Base-by-base conservation (phyloP, 2,329 filamentous ascomycete species). In the Samsoniella hepiali region DNA sequence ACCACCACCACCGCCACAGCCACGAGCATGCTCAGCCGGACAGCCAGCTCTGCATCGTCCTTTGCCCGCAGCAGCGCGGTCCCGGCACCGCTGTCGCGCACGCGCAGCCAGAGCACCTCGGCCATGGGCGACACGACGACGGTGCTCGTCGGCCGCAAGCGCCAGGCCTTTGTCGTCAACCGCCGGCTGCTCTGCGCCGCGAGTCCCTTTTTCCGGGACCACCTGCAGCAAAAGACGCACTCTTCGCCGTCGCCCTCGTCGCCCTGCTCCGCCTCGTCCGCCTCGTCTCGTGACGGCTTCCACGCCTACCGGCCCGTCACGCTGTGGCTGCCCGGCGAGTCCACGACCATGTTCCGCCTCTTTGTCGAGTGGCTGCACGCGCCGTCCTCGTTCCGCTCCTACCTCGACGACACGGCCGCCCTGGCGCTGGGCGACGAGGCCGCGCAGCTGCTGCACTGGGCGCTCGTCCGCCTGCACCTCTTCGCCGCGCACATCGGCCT, bases 391-490 rank as follows among this genome's bases (percentile, higher is more conserved):
- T 84, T 84, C 68, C 75, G 76, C 34, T 65, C 68, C 45, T 74
- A 79, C 65, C 73, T 84, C 64, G 79, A 82, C 65, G 71, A 76
- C 29, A 75, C 77, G 65, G 69, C 81, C 34, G 63, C 67, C 40
- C 64, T 66, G 27, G 73, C 73, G 65, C 31, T 64, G 64, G 29
- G 67, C 63, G 65, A 73, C 64, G 68, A 70, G 38, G 68, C 70
- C 10, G 71, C 68, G 68, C 76, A 75, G 67, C 76, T 76, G 36
- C 74, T 85, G 5, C 84, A 85, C 71, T 85, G 82, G 81, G 80
- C 81, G 64, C 76, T 86, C 7, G 80, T 86, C 60, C 79, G 79
- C 42, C 75, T 86, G 13, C 84, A 87, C 68, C 76, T 87, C 58
- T 86, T 86, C 72, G 84, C 83, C 50, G 79, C 83, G 3, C 74